A percentile compares a stretch with the other conserved stretches of the same genome.
phyloP scores from a whole-genome alignment of 2,329 filamentous ascomycete species.

The Paradendryphiella salina region DNA sequence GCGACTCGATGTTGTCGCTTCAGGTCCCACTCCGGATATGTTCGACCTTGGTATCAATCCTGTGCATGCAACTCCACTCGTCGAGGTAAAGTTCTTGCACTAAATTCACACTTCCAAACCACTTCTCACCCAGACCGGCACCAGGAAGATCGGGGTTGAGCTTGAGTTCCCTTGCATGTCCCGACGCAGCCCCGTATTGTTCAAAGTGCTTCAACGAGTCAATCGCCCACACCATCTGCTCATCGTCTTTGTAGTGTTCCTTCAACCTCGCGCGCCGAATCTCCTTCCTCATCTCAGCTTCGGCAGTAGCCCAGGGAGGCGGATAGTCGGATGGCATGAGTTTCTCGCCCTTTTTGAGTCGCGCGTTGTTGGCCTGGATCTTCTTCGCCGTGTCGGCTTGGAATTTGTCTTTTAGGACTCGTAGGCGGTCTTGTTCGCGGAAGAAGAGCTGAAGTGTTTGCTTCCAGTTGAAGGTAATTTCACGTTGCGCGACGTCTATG shows the following conservation, averaged over 20 bases:
- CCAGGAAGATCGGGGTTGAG: constrained; percentile 35
- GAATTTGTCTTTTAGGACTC: constrained; percentile 14
- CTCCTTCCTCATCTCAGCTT: constrained; percentile 26
- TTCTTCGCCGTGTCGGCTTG: constrained; percentile 9
- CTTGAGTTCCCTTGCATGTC: constrained; percentile 16
- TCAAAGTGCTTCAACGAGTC: constrained; percentile 33
- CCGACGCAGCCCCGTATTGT: constrained; percentile 13
- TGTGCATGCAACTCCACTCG: constrained; percentile 41
- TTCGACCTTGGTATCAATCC: constrained; percentile 34
- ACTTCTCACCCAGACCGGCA: constrained; percentile 36
- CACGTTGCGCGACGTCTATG: constrained; percentile 24
- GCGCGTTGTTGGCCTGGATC: constrained; percentile 16
- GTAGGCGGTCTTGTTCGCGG: constrained; percentile 32
- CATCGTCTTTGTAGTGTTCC: constrained; percentile 28
- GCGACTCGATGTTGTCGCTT: background rate
- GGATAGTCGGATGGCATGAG: constrained; percentile 19
- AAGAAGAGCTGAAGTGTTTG: constrained; percentile 38
- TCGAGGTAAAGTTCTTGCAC: constrained; percentile 40
- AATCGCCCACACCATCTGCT: constrained; percentile 40
- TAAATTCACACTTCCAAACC: constrained; percentile 35
- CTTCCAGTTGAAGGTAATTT: constrained; percentile 35
- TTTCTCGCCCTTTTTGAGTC: constrained; percentile 21
- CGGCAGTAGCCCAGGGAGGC: constrained; percentile 13
- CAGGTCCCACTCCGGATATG: constrained; percentile 14
- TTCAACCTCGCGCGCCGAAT: constrained; percentile 31